Percentiles rank a stretch among this genome's conserved stretches.
Conservation (phyloP, 2,329 filamentous ascomycete species). For the Pseudopithomyces chartarum region DNA sequence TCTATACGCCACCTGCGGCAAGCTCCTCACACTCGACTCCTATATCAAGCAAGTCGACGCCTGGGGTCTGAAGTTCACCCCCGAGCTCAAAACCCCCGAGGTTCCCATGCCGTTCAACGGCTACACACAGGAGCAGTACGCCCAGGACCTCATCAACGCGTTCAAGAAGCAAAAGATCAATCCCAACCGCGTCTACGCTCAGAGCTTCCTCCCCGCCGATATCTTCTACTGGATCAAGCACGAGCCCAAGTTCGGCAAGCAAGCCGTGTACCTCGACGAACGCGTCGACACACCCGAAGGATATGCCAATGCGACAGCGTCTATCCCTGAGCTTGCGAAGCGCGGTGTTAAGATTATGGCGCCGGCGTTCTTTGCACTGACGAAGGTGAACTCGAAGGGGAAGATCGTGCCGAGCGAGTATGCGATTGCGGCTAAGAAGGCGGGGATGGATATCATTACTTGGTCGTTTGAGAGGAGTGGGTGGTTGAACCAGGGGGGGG, state of each 20-base stretch:
- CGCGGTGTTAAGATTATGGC: slow-evolving; percentile 67
- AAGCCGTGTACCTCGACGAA: slow-evolving; percentile 70
- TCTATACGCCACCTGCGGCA: slow-evolving; percentile 68
- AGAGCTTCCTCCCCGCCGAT: slow-evolving; percentile 69
- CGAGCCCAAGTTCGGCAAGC: slow-evolving; percentile 64
- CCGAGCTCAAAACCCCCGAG: slow-evolving; percentile 63
- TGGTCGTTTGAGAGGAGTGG: slow-evolving; percentile 73
- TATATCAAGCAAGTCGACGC: slow-evolving; percentile 66
- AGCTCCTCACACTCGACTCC: slow-evolving; percentile 64
- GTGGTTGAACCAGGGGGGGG: slow-evolving; percentile 58
- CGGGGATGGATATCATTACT: slow-evolving; percentile 68
- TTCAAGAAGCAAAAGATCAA: slow-evolving; percentile 47
- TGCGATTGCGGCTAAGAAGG: slow-evolving; percentile 63
- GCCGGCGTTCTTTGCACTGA: slow-evolving; percentile 67
- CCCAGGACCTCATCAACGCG: slow-evolving; percentile 62
- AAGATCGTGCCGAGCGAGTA: slow-evolving; percentile 68
- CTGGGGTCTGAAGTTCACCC: slow-evolving; percentile 58
- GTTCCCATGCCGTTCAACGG: slow-evolving; percentile 72
- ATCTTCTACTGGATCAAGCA: slow-evolving; percentile 69
- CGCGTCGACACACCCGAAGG: slow-evolving; percentile 57
- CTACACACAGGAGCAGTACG: slow-evolving; percentile 69
- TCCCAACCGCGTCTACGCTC: slow-evolving; percentile 54
- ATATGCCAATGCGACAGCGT: slow-evolving; percentile 60
- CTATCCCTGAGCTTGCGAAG: slow-evolving; percentile 60
- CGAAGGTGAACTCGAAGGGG: slow-evolving; percentile 54